Conservation (phyloP, 768 basidiomycete genomes). For the Boletus tylopilopsis region DNA sequence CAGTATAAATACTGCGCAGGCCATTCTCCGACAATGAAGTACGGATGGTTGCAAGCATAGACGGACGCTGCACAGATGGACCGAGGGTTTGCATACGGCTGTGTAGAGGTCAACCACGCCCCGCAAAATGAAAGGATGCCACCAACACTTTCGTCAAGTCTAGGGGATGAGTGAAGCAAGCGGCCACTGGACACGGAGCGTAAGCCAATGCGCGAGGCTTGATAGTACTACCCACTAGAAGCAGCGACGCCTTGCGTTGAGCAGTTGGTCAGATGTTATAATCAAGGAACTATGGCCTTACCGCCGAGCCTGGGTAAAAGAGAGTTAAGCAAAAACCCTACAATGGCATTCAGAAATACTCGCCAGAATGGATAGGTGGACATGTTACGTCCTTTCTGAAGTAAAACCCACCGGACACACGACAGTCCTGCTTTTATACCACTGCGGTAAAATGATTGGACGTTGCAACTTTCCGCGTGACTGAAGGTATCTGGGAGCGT, state of each 20-base stretch:
- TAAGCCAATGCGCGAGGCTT: not conserved
- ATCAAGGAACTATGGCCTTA: slow-evolving; percentile 23
- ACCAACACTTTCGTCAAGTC: slow-evolving; percentile 84
- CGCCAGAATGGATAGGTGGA: slow-evolving; percentile 32
- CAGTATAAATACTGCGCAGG: slow-evolving; percentile 72
- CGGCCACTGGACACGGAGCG: slow-evolving; percentile 54
- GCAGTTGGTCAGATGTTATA: too few species aligned
- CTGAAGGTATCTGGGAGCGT: not conserved
- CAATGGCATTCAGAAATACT: slow-evolving; percentile 3
- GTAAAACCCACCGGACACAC: not conserved
- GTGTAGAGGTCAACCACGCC: slow-evolving; percentile 3
- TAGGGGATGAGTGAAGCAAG: slow-evolving; percentile 76
- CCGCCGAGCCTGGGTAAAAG: slow-evolving; percentile 55
- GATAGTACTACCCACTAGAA: slow-evolving; percentile 37
- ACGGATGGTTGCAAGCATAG: slow-evolving; percentile 62
- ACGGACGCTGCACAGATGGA: slow-evolving; percentile 49
- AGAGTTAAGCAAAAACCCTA: not conserved
- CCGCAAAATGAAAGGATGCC: not conserved
- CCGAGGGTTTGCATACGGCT: slow-evolving; percentile 82
- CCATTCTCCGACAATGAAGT: slow-evolving; percentile 65
- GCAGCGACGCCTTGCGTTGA: slow-evolving; percentile 53
- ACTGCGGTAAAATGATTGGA: not conserved
- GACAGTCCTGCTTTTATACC: slow-evolving; percentile 22
- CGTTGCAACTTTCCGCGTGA: slow-evolving; percentile 11
- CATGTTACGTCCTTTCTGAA: slow-evolving; percentile 19